Evolutionary conservation across 169 alveolate species (phyloP).

Genomic region (Ichthyophthirius multifiliis): DNA sequence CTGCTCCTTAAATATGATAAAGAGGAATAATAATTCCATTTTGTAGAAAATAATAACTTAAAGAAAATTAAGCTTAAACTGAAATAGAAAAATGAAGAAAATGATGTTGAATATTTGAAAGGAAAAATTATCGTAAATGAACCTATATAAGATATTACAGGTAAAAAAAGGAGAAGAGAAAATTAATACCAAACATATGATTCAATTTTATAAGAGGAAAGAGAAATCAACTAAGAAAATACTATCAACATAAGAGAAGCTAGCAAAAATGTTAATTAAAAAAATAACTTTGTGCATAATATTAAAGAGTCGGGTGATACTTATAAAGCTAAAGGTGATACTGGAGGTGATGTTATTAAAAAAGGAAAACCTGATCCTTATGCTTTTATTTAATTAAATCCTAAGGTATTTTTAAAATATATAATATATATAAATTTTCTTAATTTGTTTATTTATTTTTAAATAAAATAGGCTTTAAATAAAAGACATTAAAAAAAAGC

Average conservation of each 20-base stretch:
- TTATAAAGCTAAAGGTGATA: slow-evolving; percentile 14
- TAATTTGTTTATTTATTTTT: not conserved
- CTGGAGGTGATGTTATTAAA: slow-evolving; percentile 38
- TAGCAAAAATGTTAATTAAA: not conserved
- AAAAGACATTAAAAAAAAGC: slow-evolving; percentile 40
- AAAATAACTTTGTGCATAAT: slow-evolving; percentile 28
- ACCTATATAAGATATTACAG: slow-evolving; percentile 14
- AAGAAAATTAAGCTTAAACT: slow-evolving; percentile 3
- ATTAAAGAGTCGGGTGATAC: slow-evolving; percentile 26
- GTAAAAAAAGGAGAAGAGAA: slow-evolving; percentile 39
- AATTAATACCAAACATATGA: not conserved
- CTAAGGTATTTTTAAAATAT: slow-evolving; percentile 19
- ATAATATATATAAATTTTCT: not conserved
- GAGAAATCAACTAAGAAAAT: slow-evolving; percentile 9
- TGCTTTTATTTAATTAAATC: slow-evolving; percentile 42
- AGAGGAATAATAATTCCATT: slow-evolving; percentile 28
- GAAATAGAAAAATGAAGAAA: not conserved
- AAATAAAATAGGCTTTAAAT: slow-evolving; percentile 25
- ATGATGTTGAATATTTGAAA: slow-evolving; percentile 25
- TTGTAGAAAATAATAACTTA: slow-evolving; percentile 2
- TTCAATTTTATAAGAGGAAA: not conserved
- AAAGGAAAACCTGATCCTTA: slow-evolving; percentile 48
- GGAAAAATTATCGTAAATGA: slow-evolving; percentile 34
- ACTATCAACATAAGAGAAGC: not conserved
- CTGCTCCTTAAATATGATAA: slow-evolving; percentile 26